phyloP scores from a whole-genome alignment of 495 filamentous ascomycete species.

The Thermothielavioides terrestris region DNA sequence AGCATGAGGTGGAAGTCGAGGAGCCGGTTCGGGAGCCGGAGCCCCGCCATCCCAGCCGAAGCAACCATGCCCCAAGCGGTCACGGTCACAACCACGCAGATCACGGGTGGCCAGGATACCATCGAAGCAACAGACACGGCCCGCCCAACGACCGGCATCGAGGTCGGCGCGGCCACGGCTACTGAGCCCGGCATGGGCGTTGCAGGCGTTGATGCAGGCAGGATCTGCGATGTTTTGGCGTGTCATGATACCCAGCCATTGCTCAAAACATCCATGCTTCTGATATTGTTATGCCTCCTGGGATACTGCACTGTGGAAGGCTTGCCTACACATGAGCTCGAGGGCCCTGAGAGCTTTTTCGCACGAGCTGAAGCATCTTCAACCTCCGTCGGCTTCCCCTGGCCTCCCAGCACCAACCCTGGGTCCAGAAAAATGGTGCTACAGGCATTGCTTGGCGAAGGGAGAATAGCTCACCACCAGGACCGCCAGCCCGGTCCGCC shows the following conservation, averaged over 20 bases:
- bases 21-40: conserved; percentile 33
- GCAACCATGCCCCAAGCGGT: conserved; percentile 6
- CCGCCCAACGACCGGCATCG: conserved; percentile 17
- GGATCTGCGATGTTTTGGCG: not conserved
- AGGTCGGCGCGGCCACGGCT: conserved; percentile 15
- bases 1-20: conserved; percentile 61
- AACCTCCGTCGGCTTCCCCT: no score
- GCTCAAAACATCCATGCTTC: not conserved
- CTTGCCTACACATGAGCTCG: no score
- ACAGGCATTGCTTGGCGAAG: no score
- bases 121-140: conserved; percentile 15
- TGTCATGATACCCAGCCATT: not conserved
- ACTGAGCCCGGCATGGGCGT: conserved; percentile 4
- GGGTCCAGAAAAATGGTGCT: no score
- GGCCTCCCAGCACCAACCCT: no score
- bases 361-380: no score
- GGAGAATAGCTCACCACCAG: no score
- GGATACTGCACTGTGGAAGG: no score
- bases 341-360: no score
- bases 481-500: no score
- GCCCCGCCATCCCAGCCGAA: conserved; percentile 22
- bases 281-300: no score
- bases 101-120: conserved; percentile 21
- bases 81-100: conserved; percentile 11
- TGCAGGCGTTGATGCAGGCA: no score